Evolutionary conservation across 352 stramenopile species (phyloP), one percentile per base, ranked within the genome.

Genomic region (Globisporangium nodosum): DNA sequence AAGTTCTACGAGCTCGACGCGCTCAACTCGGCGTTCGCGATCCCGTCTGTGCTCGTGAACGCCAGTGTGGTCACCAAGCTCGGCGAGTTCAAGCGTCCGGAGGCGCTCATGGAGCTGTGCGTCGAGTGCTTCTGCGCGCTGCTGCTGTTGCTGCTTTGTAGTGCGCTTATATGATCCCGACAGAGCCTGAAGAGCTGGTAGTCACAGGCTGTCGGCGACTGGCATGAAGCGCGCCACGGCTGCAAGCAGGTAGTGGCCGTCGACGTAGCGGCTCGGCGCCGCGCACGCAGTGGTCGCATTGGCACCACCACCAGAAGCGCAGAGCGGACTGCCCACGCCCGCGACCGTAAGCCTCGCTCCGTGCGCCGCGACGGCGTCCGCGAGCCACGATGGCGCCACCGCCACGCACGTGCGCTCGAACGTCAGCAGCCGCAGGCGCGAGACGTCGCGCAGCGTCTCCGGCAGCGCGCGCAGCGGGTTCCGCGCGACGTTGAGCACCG

Each of bases 371-470:
- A 55, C n/a, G 7, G 56, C 49, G 18, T 52, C n/a, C 15, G 16
- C 1, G 27, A 52, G 30, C 49, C 56, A 63, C 20, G 39, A 3
- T n/a, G 56, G 30, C 3, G 57, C 15, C 3, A n/a, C 15, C 18
- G 31, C 13, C 1, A 61, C 55, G 6, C 47, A 47, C 35, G 55
- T 61, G 47, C 33, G 48, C 55, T 61, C 55, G 35, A 61, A 61
- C 5, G 37, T 35, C 15, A 55, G 8, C 9, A 49, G 24, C 8
- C 47, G 35, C 18, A 61, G 47, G 15, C 18, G 35, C 15, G 55
- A 49, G 18, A 35, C 1, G 27, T 55, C 55, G 21, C 49, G 35
- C 11, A 49, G 15, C 6, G 24, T 24, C 47, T 27, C 7, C 35
- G 47, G 37, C 18, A 61, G 55, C 30, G 35, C 48, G 12, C 35